phyloP scores from a whole-genome alignment of 1,139 yeast genomes.

The Debaryomycetaceae sp. region DNA sequence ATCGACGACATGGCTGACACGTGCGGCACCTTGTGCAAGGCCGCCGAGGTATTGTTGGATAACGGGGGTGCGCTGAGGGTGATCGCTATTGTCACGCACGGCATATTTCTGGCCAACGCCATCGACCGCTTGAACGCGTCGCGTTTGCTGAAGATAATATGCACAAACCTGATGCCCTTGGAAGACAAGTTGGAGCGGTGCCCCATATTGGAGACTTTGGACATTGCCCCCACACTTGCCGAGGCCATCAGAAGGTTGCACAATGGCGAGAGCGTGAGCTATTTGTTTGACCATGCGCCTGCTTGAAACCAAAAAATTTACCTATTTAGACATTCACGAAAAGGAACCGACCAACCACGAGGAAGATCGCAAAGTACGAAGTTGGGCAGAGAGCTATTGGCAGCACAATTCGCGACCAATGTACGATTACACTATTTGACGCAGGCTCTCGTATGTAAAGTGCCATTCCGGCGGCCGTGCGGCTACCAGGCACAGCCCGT shows the following conservation, averaged over 20 bases:
- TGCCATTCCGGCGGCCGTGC: too few species aligned
- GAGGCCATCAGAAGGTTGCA: constrained; percentile 95
- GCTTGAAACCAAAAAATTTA: too few species aligned
- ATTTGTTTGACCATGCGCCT: constrained; percentile 70
- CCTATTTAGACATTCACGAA: too few species aligned
- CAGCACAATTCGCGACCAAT: too few species aligned
- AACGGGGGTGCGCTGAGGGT: constrained; percentile 79
- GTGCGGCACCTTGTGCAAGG: constrained; percentile 94
- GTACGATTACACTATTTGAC: too few species aligned
- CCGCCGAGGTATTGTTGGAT: constrained; percentile 82
- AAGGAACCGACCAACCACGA: too few species aligned
- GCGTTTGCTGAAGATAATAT: constrained; percentile 72
- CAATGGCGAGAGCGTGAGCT: constrained; percentile 94
- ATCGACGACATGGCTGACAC: constrained; percentile 99
- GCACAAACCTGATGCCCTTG: constrained; percentile 93
- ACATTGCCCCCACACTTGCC: constrained; percentile 87
- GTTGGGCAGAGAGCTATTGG: too few species aligned
- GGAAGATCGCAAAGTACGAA: too few species aligned
- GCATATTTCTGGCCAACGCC: constrained; percentile 86
- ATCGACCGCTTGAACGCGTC: constrained; percentile 77
- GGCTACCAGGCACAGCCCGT: too few species aligned
- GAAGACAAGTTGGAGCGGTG: constrained; percentile 70
- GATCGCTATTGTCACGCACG: constrained; percentile 95
- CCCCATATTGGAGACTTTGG: constrained; percentile 75
- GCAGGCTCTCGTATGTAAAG: too few species aligned